Conservation (phyloP, 257 asterid genomes). For the Cynanchum wilfordii region DNA sequence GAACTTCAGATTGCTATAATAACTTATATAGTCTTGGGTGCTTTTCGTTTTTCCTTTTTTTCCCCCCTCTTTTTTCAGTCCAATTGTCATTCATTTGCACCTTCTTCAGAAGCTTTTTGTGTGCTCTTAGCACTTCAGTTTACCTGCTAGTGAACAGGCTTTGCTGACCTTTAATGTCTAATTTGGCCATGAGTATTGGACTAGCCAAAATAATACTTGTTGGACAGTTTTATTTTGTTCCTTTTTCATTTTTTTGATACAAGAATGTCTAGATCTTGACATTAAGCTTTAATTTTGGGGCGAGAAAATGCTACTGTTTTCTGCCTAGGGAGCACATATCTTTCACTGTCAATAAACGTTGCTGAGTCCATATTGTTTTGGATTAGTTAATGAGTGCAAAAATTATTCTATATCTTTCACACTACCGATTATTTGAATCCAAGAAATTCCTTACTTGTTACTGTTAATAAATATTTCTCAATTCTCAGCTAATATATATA, state of each 20-base stretch:
- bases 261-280: background rate
- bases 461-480: background rate
- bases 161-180: background rate
- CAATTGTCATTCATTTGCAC: background rate
- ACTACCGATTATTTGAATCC: background rate
- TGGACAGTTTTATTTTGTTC: background rate
- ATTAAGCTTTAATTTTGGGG: background rate
- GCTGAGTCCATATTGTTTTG: background rate
- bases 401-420: background rate
- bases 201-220: background rate
- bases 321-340: background rate
- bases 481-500: background rate
- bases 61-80: no score
- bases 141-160: background rate
- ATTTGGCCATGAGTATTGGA: background rate
- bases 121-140: background rate
- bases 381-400: background rate
- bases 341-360: background rate
- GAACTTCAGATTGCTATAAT: background rate
- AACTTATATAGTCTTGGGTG: background rate
- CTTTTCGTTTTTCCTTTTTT: background rate
- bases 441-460: background rate
- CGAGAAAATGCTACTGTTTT: background rate
- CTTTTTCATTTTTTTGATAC: background rate
- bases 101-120: background rate